Conservation (phyloP, 331 rosid genomes). For the Quercus tomentella region DNA sequence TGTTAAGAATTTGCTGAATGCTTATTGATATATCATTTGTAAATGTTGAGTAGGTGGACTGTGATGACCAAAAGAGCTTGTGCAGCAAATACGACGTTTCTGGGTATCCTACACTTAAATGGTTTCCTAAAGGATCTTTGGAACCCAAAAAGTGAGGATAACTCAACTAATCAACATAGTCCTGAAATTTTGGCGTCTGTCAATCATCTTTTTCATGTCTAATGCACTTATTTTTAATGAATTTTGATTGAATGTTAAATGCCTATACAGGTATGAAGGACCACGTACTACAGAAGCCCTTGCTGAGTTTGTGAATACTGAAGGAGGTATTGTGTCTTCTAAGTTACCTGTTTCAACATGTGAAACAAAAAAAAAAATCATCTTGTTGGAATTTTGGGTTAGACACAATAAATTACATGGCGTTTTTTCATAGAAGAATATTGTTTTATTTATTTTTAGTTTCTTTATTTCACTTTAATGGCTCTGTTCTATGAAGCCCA, state of each 20-base stretch:
- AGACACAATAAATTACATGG: not conserved
- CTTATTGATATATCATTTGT: slow-evolving; percentile 1
- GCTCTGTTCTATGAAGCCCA: not conserved
- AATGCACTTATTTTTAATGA: not conserved
- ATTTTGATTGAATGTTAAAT: not conserved
- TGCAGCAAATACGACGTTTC: slow-evolving; percentile 80
- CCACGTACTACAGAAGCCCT: slow-evolving; percentile 76
- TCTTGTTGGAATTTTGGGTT: not conserved
- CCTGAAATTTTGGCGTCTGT: not conserved
- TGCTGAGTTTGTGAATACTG: slow-evolving; percentile 71
- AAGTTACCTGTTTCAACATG: not conserved
- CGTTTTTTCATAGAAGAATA: not conserved
- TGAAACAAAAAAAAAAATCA: not conserved
- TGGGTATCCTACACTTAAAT: slow-evolving; percentile 85
- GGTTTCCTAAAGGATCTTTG: slow-evolving; percentile 89
- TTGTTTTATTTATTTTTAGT: not conserved
- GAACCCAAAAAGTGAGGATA: slow-evolving; percentile 84
- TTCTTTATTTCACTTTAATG: not conserved
- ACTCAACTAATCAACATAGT: not conserved
- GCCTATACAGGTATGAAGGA: slow-evolving; percentile 64
- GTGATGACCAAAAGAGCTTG: slow-evolving; percentile 85
- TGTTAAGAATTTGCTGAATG: not conserved
- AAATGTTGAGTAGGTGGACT: slow-evolving; percentile 63
- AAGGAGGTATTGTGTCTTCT: slow-evolving; percentile 50
- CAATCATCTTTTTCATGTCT: not conserved